Percentiles rank a stretch among this genome's conserved stretches.
Conservation (phyloP, 495 filamentous ascomycete species). For the Immersiella caudata region DNA sequence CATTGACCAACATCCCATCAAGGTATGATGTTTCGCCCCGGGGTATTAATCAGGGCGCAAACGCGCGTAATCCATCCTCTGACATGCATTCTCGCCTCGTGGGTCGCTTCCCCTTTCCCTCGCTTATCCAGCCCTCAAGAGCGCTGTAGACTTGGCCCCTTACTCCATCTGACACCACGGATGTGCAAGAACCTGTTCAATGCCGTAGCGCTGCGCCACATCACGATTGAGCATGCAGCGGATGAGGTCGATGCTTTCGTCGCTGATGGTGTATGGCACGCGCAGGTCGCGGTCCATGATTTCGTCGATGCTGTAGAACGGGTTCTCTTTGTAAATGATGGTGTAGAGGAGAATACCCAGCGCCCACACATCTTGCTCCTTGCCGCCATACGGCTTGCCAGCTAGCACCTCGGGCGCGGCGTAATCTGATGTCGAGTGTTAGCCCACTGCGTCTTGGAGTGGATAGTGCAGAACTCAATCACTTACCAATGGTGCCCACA, state of each 20-base stretch:
- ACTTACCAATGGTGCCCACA: constrained; percentile 95
- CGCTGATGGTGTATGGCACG: constrained; percentile 88
- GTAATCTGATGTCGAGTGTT: constrained; percentile 68
- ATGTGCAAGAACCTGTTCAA: constrained; percentile 83
- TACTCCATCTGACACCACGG: constrained; percentile 65
- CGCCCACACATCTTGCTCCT: constrained; percentile 98
- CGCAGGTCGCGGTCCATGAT: constrained; percentile 96
- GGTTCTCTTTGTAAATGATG: constrained; percentile 98
- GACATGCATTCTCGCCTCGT: neutral
- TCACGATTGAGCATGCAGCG: constrained; percentile 89
- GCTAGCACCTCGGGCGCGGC: constrained; percentile 96
- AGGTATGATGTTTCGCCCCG: neutral
- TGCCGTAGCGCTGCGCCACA: constrained; percentile 76
- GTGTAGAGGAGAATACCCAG: constrained; percentile 98
- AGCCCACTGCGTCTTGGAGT: constrained; percentile 8
- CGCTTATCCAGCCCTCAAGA: neutral
- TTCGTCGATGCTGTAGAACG: constrained; percentile 98
- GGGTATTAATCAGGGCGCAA: neutral
- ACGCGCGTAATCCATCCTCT: neutral
- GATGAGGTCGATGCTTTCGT: constrained; percentile 87
- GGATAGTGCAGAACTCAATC: constrained; percentile 7
- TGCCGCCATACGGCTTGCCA: constrained; percentile 88
- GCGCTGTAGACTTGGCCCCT: constrained; percentile 8
- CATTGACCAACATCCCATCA: neutral
- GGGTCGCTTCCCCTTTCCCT: neutral